Evolutionary conservation across 495 filamentous ascomycete genomes (phyloP).

Genomic region (Penicillium cataractarum): DNA sequence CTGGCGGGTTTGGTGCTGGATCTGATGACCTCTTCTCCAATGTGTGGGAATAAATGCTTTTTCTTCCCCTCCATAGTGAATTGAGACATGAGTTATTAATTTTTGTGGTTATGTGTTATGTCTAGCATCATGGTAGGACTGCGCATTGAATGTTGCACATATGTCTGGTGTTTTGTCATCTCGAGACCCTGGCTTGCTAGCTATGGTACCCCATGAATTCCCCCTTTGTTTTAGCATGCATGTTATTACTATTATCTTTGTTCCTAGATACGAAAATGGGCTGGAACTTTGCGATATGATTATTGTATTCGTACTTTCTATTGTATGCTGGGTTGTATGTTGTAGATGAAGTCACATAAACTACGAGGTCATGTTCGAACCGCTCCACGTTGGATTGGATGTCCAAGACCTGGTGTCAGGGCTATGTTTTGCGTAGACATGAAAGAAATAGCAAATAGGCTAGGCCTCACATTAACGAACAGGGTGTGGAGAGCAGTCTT

Average conservation of each 20-base stretch:
- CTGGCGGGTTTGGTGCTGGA: conserved; percentile 66
- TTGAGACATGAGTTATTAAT: conserved; percentile 19
- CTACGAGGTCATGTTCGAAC: too few species aligned
- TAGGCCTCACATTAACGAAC: too few species aligned
- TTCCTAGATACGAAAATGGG: conserved; percentile 1
- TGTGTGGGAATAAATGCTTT: conserved; percentile 72
- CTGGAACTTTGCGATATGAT: neutral
- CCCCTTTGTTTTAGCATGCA: neutral
- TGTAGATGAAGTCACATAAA: too few species aligned
- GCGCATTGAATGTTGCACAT: conserved; percentile 4
- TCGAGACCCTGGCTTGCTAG: neutral
- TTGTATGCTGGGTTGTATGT: too few species aligned
- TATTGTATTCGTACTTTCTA: neutral
- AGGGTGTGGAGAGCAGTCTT: too few species aligned
- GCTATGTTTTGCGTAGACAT: too few species aligned
- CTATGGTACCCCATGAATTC: neutral
- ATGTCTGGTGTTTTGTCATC: neutral
- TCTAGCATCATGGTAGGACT: conserved; percentile 21
- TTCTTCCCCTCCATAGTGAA: conserved; percentile 13
- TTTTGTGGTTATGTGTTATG: neutral
- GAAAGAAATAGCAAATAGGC: too few species aligned
- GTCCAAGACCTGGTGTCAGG: too few species aligned
- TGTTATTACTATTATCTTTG: neutral
- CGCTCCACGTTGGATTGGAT: too few species aligned
- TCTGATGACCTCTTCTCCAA: conserved; percentile 90